Evolutionary conservation across 2,329 filamentous ascomycete genomes (phyloP).

Genomic region (Fusarium globosum): DNA sequence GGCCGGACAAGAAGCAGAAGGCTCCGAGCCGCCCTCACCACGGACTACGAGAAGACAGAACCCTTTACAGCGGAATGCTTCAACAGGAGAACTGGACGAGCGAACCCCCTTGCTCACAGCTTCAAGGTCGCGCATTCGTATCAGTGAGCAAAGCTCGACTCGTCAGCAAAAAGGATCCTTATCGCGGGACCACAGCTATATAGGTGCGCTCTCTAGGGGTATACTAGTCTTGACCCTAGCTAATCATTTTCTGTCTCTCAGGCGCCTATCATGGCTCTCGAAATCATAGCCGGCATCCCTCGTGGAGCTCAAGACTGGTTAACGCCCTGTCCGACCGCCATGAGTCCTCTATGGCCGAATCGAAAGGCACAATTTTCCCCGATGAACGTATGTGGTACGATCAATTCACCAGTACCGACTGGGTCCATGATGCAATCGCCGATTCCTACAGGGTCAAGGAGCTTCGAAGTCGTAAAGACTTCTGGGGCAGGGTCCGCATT

Average conservation of each 20-base stretch:
- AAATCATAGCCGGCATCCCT: conserved; percentile 68
- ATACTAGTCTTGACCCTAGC: neutral
- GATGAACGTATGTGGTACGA: conserved; percentile 98
- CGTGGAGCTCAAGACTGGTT: conserved; percentile 70
- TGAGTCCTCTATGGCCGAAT: conserved; percentile 67
- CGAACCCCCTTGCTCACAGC: conserved; percentile 56
- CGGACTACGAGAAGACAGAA: conserved; percentile 45
- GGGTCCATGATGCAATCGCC: conserved; percentile 97
- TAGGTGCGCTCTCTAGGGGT: conserved; percentile 46
- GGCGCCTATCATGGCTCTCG: conserved; percentile 54
- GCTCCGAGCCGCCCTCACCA: conserved; percentile 51
- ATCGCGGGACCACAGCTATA: conserved; percentile 57
- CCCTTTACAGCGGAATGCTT: conserved; percentile 43
- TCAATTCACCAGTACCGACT: conserved; percentile 97
- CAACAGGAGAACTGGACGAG: conserved; percentile 54
- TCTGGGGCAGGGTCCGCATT: conserved; percentile 80
- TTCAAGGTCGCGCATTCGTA: conserved; percentile 57
- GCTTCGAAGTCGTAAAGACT: conserved; percentile 82
- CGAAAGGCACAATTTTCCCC: conserved; percentile 73
- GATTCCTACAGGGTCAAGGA: conserved; percentile 91
- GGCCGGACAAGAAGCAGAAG: conserved; percentile 46
- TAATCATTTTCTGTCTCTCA: conserved; percentile 34
- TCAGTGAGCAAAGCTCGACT: conserved; percentile 48
- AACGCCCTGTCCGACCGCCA: conserved; percentile 70
- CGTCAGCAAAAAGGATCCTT: conserved; percentile 42